These are phyloP conservation scores for Polymyxa betae DNA, from an alignment of 208 protist genomes.

Conservation along the genomic window DNA sequence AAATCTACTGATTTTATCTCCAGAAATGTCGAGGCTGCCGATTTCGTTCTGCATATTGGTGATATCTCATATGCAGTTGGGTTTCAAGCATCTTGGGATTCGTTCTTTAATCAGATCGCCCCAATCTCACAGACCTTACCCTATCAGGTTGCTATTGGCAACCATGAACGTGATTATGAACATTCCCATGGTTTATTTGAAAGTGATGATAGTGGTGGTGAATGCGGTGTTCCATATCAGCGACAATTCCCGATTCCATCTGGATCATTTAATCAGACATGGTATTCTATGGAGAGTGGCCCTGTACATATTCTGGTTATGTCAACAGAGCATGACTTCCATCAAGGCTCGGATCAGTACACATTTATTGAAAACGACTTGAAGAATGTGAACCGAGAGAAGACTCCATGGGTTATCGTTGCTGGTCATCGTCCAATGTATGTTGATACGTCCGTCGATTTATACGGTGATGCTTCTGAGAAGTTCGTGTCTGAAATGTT, in stretches of 20 bases:
- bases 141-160: slow-evolving; percentile 48
- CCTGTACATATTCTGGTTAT: slow-evolving; percentile 36
- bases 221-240: slow-evolving; percentile 16
- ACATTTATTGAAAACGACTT: slow-evolving; percentile 11
- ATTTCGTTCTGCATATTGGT: slow-evolving; percentile 48
- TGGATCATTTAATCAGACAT: neutral
- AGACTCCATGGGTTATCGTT: slow-evolving; percentile 53
- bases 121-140: neutral
- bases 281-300: slow-evolving; percentile 15
- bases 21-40: neutral
- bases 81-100: neutral
- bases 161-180: slow-evolving; percentile 34
- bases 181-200: neutral
- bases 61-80: slow-evolving; percentile 41
- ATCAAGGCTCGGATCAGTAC: slow-evolving; percentile 8
- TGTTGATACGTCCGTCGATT: neutral
- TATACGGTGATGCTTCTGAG: neutral
- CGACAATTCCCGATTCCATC: neutral
- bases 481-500: neutral
- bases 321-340: slow-evolving; percentile 49
- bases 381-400: neutral
- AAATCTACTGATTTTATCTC: neutral
- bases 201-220: neutral
- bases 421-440: slow-evolving; percentile 54
- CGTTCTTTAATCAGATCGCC: slow-evolving; percentile 40